These are phyloP conservation scores for Neofusicoccum kwambonambiense DNA, from an alignment of 2,329 filamentous ascomycete genomes.

Conservation along the genomic window DNA sequence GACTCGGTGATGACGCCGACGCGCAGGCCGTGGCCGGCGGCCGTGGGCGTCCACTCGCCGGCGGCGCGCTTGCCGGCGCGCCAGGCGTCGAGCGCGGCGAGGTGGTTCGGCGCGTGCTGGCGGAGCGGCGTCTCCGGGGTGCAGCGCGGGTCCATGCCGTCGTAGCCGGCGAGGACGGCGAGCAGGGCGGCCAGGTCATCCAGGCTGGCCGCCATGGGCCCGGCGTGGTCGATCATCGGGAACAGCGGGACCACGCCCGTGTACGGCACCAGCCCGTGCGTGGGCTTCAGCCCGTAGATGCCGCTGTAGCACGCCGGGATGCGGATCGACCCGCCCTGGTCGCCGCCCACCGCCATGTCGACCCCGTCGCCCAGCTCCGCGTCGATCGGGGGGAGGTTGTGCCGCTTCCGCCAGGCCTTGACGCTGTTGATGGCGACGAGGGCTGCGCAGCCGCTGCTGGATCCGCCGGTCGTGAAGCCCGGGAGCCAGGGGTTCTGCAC, in stretches of 20 bases:
- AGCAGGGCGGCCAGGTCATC: constrained; percentile 43
- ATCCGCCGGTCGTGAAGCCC: constrained; percentile 38
- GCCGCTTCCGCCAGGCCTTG: constrained; percentile 24
- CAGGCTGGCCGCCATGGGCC: constrained; percentile 43
- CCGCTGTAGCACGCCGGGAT: constrained; percentile 75
- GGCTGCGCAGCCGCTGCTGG: constrained; percentile 33
- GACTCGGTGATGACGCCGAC: constrained; percentile 50
- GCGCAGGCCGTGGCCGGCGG: constrained; percentile 41
- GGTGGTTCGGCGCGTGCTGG: constrained; percentile 38
- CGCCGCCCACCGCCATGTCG: constrained; percentile 52
- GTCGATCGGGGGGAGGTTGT: constrained; percentile 21
- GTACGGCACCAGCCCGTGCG: constrained; percentile 55
- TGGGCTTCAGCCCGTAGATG: constrained; percentile 77
- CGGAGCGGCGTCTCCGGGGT: constrained; percentile 41
- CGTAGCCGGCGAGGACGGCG: constrained; percentile 44
- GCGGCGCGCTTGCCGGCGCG: constrained; percentile 24
- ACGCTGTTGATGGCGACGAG: constrained; percentile 34
- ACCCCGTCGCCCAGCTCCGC: constrained; percentile 31
- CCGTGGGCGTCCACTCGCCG: constrained; percentile 29
- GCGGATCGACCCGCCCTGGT: constrained; percentile 73
- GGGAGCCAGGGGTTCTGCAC: constrained; percentile 42
- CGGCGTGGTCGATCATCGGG: constrained; percentile 47
- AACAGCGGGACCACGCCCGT: constrained; percentile 43
- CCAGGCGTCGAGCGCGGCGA: constrained; percentile 28
- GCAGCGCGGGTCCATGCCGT: constrained; percentile 46